Percentiles rank a stretch among this genome's conserved stretches.
phyloP scores from a whole-genome alignment of 805 yeast genomes.

The Hanseniaspora mollemarum region DNA sequence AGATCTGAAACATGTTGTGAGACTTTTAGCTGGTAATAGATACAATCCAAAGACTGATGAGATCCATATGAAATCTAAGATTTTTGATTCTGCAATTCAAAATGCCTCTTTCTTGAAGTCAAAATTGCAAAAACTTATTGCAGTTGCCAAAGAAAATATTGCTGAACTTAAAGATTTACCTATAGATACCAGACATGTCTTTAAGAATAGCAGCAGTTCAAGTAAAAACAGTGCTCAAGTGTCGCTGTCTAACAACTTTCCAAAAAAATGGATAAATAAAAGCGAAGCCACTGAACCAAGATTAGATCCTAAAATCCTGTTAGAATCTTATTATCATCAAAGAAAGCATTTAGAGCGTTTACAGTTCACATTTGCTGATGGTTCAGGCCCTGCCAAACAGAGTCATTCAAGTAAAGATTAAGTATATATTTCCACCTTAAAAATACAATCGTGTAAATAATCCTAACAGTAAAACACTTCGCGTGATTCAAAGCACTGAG shows the following conservation, averaged over 20 bases:
- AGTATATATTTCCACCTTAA: background rate
- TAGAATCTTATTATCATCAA: constrained; percentile 14
- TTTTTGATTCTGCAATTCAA: constrained; percentile 68
- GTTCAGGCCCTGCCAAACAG: background rate
- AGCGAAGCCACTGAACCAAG: constrained; percentile 41
- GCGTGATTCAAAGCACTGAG: too few relatives aligned
- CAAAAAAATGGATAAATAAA: constrained; percentile 68
- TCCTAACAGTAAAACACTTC: background rate
- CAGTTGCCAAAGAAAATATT: constrained; percentile 49
- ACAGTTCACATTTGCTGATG: constrained; percentile 9
- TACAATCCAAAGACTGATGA: constrained; percentile 50
- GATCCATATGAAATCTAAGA: constrained; percentile 53
- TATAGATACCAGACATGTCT: constrained; percentile 59
- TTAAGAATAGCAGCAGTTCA: constrained; percentile 15
- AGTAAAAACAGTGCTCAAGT: constrained; percentile 37
- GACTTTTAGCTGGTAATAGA: constrained; percentile 66
- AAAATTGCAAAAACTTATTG: constrained; percentile 47
- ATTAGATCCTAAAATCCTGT: constrained; percentile 8
- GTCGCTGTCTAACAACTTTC: constrained; percentile 41
- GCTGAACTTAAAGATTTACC: constrained; percentile 70
- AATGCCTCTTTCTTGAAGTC: constrained; percentile 66
- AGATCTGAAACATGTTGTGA: constrained; percentile 57
- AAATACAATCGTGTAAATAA: constrained; percentile 4
- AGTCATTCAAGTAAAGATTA: background rate
- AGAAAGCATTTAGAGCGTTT: constrained; percentile 15